Percentiles rank a stretch among this genome's conserved stretches.
phyloP scores from a whole-genome alignment of 2,329 filamentous ascomycete species.

The Fusarium oxysporum region DNA sequence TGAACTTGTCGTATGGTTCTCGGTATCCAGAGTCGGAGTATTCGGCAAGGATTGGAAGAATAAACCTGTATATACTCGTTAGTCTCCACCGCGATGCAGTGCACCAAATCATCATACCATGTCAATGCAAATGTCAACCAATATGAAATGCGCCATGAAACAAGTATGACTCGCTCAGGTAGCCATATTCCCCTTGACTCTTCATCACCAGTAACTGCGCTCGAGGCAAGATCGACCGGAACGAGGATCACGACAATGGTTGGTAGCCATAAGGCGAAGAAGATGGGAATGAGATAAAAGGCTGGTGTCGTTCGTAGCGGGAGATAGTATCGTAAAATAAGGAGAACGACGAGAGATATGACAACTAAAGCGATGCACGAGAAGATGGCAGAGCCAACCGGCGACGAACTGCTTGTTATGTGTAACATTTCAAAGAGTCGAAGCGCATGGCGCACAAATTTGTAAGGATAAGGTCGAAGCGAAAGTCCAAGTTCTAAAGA shows the following conservation, averaged over 20 bases:
- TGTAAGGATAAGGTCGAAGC: conserved; percentile 39
- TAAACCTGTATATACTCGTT: conserved; percentile 69
- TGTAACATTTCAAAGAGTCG: conserved; percentile 61
- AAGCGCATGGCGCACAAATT: conserved; percentile 45
- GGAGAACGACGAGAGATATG: conserved; percentile 81
- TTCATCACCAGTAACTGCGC: conserved; percentile 77
- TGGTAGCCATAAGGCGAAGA: conserved; percentile 93
- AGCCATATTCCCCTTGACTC: conserved; percentile 87
- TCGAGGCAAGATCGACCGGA: conserved; percentile 94
- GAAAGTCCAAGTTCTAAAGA: conserved; percentile 8
- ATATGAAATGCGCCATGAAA: conserved; percentile 95
- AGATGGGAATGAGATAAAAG: conserved; percentile 91
- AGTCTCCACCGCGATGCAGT: conserved; percentile 11
- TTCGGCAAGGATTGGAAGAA: conserved; percentile 92
- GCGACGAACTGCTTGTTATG: conserved; percentile 65
- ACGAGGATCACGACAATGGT: conserved; percentile 92
- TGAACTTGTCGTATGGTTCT: conserved; percentile 81
- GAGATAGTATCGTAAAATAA: conserved; percentile 89
- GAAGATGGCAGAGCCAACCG: conserved; percentile 84
- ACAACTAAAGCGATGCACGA: conserved; percentile 76
- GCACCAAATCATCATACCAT: conserved; percentile 69
- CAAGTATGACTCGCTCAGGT: conserved; percentile 79
- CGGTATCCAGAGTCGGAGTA: conserved; percentile 95
- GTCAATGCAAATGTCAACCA: conserved; percentile 97
- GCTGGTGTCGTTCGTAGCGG: conserved; percentile 90